Evolutionary conservation across 495 filamentous ascomycete genomes (phyloP).

Genomic region (Penicillium arizonense): DNA sequence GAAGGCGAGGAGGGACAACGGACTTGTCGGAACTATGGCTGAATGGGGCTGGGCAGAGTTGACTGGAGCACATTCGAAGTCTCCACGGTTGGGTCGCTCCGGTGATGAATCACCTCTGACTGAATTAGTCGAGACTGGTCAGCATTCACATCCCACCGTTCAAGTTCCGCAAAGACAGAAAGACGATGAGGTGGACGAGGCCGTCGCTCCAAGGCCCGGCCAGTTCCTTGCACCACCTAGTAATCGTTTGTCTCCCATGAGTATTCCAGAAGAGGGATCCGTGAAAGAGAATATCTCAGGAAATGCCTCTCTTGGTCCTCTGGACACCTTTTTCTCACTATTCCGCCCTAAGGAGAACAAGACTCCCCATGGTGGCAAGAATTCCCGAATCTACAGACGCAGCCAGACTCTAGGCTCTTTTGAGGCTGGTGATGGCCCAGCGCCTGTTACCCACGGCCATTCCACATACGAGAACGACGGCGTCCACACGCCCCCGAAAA

Average conservation of each 20-base stretch:
- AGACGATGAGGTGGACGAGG: not conserved
- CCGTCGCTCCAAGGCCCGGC: constrained; percentile 14
- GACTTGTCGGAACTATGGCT: constrained; percentile 85
- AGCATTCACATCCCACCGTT: not conserved
- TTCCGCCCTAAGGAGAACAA: constrained; percentile 49
- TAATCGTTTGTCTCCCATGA: constrained; percentile 1
- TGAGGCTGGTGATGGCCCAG: constrained; percentile 30
- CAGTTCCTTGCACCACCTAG: constrained; percentile 20
- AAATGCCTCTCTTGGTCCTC: constrained; percentile 39
- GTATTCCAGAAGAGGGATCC: constrained; percentile 2
- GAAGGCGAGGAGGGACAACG: constrained; percentile 89
- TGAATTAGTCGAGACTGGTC: constrained; percentile 21
- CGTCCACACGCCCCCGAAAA: constrained; percentile 74
- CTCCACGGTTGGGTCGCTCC: constrained; percentile 37
- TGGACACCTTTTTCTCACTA: constrained; percentile 64
- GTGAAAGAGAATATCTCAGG: constrained; percentile 12
- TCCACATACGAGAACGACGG: constrained; percentile 40
- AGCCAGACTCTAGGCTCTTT: constrained; percentile 66
- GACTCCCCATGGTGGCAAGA: constrained; percentile 39
- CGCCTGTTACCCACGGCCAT: constrained; percentile 40
- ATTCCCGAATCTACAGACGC: constrained; percentile 71
- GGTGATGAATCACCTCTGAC: constrained; percentile 24
- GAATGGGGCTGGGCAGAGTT: constrained; percentile 95
- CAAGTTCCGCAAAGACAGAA: constrained; percentile 2
- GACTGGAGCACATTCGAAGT: constrained; percentile 72